Evolutionary conservation across 805 yeast species (phyloP).

Genomic region (Clavispora phyllophila): DNA sequence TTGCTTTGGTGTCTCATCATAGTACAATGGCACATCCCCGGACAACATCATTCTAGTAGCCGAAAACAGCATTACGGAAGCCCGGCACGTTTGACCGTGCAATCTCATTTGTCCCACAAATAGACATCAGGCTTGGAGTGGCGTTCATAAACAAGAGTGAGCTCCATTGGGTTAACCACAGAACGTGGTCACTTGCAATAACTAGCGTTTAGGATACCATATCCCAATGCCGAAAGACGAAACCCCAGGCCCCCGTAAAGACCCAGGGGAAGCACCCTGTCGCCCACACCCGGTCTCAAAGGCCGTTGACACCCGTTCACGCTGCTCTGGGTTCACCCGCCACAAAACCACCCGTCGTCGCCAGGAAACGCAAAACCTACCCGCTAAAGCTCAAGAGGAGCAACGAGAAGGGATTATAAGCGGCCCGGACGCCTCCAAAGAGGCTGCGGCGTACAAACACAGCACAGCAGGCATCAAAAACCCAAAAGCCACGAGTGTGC

Average conservation of each 20-base stretch:
- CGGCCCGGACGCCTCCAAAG: not conserved
- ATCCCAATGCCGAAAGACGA: conserved; percentile 57
- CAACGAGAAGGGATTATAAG: not conserved
- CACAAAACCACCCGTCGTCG: not conserved
- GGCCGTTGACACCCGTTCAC: not conserved
- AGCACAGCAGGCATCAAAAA: not conserved
- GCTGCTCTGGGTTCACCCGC: not conserved
- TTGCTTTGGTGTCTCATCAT: conserved; percentile 75
- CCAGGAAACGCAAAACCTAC: not conserved
- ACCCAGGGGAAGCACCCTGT: conserved; percentile 9
- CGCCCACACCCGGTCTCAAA: not conserved
- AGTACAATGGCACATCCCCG: conserved; percentile 11
- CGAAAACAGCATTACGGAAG: conserved; percentile 27
- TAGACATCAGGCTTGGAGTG: conserved; percentile 21
- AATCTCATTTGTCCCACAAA: conserved; percentile 22
- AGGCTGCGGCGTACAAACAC: not conserved
- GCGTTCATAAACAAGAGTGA: conserved; percentile 71
- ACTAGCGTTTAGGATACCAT: conserved; percentile 61
- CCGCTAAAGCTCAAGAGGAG: not conserved
- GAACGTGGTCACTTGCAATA: conserved; percentile 57
- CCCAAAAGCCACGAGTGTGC: not conserved
- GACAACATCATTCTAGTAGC: conserved; percentile 16
- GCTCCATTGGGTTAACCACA: conserved; percentile 75
- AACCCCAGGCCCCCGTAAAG: conserved; percentile 10
- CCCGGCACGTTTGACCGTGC: conserved; percentile 70